Conservation (phyloP, 2,329 filamentous ascomycete genomes). For the Colletotrichum sp. region DNA sequence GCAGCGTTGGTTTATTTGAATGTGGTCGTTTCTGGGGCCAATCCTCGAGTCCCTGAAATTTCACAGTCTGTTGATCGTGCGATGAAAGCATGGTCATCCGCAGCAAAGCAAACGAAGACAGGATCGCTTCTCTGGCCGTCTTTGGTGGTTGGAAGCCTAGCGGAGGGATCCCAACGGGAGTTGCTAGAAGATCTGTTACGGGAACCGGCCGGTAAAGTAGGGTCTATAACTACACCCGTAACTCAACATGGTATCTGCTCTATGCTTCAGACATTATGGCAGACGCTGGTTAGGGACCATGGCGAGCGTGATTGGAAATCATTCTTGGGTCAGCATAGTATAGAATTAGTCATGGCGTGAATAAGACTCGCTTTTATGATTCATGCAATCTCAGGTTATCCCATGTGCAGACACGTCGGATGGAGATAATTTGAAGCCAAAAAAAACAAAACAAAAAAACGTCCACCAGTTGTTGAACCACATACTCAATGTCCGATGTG, state of each 20-base stretch:
- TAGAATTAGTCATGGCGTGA: background rate
- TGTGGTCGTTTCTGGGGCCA: background rate
- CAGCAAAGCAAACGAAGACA: background rate
- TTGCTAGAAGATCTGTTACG: background rate
- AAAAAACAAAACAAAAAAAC: background rate
- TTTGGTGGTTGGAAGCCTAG: background rate
- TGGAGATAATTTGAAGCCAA: background rate
- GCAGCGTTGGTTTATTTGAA: background rate
- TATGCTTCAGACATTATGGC: background rate
- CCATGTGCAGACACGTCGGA: background rate
- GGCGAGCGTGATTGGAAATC: background rate
- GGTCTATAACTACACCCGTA: background rate
- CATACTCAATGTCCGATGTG: background rate
- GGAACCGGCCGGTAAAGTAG: background rate
- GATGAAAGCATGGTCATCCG: background rate
- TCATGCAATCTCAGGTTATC: background rate
- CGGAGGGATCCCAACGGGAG: background rate
- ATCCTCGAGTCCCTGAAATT: background rate
- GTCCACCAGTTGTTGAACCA: background rate
- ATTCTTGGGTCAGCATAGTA: background rate
- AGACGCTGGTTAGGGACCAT: background rate
- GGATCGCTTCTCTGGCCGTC: background rate
- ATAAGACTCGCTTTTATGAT: background rate
- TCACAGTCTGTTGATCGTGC: background rate
- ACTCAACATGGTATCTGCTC: background rate